A percentile compares a stretch with the other conserved stretches of the same genome.
These are phyloP conservation scores for Dothideomycetes sp. DNA, from an alignment of 2,329 filamentous ascomycete genomes.

Conservation along the genomic window DNA sequence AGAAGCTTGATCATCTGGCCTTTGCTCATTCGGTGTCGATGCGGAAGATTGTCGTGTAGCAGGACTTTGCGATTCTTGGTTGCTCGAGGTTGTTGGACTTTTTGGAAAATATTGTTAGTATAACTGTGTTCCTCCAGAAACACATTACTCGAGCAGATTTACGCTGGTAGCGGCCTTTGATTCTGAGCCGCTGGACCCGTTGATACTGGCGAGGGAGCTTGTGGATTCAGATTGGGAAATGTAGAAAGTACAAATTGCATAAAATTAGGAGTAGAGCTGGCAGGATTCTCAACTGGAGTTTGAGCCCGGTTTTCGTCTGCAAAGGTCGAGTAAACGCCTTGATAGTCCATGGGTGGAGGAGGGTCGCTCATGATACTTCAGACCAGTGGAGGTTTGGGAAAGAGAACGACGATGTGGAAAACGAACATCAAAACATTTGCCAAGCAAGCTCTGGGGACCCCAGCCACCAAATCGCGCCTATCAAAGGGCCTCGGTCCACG, in stretches of 20 bases:
- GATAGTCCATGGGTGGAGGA: slow-evolving; percentile 12
- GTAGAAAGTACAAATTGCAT: slow-evolving; percentile 10
- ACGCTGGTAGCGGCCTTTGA: slow-evolving; percentile 11
- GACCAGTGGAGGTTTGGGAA: not conserved
- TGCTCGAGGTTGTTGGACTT: slow-evolving; percentile 10
- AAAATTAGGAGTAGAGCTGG: slow-evolving; percentile 9
- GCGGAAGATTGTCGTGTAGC: slow-evolving; percentile 8
- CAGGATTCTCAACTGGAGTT: slow-evolving; percentile 3
- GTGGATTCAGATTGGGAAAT: slow-evolving; percentile 3
- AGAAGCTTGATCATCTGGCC: not conserved
- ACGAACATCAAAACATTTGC: not conserved
- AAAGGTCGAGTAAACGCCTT: slow-evolving; percentile 10
- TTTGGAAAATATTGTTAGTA: not conserved
- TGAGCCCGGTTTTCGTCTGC: slow-evolving; percentile 6
- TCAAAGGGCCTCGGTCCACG: too few species aligned
- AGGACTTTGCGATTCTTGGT: slow-evolving; percentile 7
- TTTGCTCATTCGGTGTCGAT: slow-evolving; percentile 5
- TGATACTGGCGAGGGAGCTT: not conserved
- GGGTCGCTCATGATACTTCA: too few species aligned
- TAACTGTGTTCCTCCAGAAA: not conserved
- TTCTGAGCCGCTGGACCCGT: slow-evolving; percentile 3
- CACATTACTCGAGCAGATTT: slow-evolving; percentile 7
- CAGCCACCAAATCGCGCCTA: too few species aligned
- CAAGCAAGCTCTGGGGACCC: too few species aligned
- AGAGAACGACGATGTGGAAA: slow-evolving; percentile 2